These are phyloP conservation scores for Lunularia cruciata DNA, from an alignment of 225 moss, liverwort and hornwort genomes.

Conservation along the genomic window DNA sequence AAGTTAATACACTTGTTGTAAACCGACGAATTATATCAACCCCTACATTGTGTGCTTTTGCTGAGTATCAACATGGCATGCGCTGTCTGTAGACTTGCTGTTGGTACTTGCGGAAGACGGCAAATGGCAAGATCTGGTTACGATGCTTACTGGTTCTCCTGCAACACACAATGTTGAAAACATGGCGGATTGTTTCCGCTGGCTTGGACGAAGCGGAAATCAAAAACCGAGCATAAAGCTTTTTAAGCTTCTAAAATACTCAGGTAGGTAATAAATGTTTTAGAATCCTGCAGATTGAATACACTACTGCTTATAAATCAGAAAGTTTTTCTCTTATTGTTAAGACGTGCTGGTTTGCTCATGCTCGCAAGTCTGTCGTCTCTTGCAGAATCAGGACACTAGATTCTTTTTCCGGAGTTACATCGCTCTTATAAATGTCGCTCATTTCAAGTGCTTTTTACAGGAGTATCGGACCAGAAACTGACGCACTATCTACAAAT, in stretches of 20 bases:
- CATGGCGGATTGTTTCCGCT: not conserved
- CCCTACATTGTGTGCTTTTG: not conserved
- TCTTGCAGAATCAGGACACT: not conserved
- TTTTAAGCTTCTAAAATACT: conserved; percentile 10
- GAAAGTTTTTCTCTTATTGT: too few species aligned
- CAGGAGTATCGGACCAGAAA: conserved; percentile 21
- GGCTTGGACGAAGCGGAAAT: conserved; percentile 7
- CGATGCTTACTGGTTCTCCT: not conserved
- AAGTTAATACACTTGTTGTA: not conserved
- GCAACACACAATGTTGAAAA: not conserved
- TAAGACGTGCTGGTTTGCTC: not conserved
- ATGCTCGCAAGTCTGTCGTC: not conserved
- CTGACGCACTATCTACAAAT: not conserved
- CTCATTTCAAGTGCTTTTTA: not conserved
- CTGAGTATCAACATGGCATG: conserved; percentile 1
- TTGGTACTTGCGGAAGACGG: not conserved
- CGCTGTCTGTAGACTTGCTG: conserved; percentile 2
- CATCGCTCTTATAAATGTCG: too few species aligned
- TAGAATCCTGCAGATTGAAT: too few species aligned
- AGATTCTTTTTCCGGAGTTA: too few species aligned
- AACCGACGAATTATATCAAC: not conserved
- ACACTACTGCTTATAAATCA: too few species aligned
- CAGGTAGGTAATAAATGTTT: conserved; percentile 1
- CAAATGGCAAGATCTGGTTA: conserved; percentile 12
- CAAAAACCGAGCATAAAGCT: conserved; percentile 1